phyloP scores from a whole-genome alignment of 1,284 basidiomycete genomes.

The Rhodotorula sp. region DNA sequence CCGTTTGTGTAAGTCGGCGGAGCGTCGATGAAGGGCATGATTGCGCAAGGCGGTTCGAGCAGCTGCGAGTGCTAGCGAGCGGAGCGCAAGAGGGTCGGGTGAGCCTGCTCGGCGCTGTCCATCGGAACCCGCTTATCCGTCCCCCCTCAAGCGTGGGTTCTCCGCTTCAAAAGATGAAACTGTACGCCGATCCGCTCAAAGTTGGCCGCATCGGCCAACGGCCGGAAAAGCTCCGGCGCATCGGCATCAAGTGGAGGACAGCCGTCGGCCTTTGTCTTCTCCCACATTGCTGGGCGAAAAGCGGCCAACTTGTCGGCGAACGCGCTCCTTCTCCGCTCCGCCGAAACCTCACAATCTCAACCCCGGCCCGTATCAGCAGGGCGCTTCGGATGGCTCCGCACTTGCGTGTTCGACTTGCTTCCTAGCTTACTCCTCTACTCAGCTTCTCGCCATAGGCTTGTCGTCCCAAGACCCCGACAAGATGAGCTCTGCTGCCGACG shows the following conservation, averaged over 20 bases:
- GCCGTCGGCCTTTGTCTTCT: background rate
- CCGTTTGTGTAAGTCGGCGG: background rate
- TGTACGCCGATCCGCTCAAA: background rate
- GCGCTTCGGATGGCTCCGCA: no score
- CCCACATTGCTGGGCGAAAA: background rate
- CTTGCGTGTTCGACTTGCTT: no score
- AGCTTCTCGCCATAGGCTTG: background rate
- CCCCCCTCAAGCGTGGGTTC: no score
- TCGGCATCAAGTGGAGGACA: background rate
- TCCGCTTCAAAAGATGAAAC: background rate
- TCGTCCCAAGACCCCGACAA: background rate
- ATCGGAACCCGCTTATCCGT: no score
- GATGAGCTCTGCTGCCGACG: conserved; percentile 1
- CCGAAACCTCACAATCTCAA: background rate
- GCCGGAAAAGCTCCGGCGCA: no score
- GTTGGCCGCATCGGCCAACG: no score
- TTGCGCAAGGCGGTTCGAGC: background rate
- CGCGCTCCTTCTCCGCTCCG: background rate
- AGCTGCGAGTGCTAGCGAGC: background rate
- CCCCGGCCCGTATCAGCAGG: no score
- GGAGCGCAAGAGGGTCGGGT: background rate
- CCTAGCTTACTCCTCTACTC: background rate
- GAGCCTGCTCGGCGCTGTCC: no score
- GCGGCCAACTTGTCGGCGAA: conserved; percentile 1
- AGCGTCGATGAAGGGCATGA: conserved; percentile 1